Conservation (phyloP, 2,329 filamentous ascomycete genomes). For the Alternaria longipes region DNA sequence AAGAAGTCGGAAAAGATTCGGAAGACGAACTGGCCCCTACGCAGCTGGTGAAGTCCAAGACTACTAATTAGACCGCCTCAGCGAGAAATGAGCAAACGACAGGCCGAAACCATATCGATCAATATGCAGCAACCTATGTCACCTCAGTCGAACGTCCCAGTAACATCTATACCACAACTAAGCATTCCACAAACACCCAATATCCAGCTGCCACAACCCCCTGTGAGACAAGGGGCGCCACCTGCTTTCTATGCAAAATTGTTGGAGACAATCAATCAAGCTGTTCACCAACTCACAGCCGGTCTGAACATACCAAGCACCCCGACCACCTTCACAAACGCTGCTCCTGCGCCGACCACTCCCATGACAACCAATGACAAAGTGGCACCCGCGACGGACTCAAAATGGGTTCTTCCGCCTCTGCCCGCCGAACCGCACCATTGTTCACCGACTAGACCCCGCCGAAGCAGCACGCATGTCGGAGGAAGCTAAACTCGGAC, state of each 20-base stretch:
- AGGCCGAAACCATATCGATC: background rate
- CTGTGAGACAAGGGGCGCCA: constrained; percentile 37
- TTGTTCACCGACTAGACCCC: constrained; percentile 1
- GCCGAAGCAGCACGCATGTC: constrained; percentile 17
- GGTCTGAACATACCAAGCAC: constrained; percentile 23
- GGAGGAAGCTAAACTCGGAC: no score
- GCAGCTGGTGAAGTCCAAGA: constrained; percentile 19
- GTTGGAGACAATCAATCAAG: constrained; percentile 36
- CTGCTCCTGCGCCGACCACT: constrained; percentile 14
- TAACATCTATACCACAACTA: constrained; percentile 9
- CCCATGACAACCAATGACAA: constrained; percentile 15
- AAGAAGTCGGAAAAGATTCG: constrained; percentile 19
- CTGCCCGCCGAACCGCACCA: constrained; percentile 16
- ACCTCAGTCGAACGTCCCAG: constrained; percentile 2
- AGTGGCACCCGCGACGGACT: constrained; percentile 35
- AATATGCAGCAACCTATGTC: background rate
- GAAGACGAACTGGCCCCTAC: constrained; percentile 45
- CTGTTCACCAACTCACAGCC: constrained; percentile 36
- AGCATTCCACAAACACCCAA: constrained; percentile 16
- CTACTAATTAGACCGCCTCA: background rate
- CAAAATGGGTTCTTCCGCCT: constrained; percentile 40
- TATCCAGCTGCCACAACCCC: constrained; percentile 41
- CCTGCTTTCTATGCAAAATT: constrained; percentile 35
- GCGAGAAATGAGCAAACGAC: background rate
- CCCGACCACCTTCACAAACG: constrained; percentile 14